These are phyloP conservation scores for Aspergillus homomorphus DNA, from an alignment of 495 filamentous ascomycete genomes.

Conservation along the genomic window DNA sequence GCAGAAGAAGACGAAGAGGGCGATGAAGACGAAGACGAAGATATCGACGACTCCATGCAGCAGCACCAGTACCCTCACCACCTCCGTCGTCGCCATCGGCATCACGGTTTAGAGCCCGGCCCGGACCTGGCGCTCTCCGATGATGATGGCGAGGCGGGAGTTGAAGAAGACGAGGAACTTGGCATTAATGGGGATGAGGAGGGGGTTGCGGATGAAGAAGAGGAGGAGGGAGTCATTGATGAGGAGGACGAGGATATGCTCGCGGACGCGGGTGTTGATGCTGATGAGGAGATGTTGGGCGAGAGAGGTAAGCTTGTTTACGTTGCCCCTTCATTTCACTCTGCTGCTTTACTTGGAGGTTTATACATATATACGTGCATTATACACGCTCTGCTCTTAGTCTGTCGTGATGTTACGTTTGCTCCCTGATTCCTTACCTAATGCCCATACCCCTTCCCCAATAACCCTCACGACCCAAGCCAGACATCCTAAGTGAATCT, in stretches of 20 bases:
- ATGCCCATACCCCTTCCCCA: not conserved
- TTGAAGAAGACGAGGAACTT: conserved; percentile 7
- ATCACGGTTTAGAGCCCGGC: not conserved
- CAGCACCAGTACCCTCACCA: not conserved
- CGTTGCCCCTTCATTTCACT: conserved; percentile 1
- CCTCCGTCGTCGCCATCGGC: not conserved
- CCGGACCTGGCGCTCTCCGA: too few species aligned
- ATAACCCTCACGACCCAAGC: not conserved
- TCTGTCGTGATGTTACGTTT: too few species aligned
- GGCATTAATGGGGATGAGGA: conserved; percentile 21
- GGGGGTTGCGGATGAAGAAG: conserved; percentile 37
- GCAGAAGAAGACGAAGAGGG: not conserved
- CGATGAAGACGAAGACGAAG: conserved; percentile 11
- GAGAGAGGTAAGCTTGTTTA: conserved; percentile 31
- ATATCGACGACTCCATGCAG: conserved; percentile 12
- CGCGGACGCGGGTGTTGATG: conserved; percentile 22
- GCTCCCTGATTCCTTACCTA: not conserved
- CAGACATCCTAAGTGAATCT: not conserved
- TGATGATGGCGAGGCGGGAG: conserved; percentile 21
- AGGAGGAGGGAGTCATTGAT: conserved; percentile 40
- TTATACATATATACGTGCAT: too few species aligned
- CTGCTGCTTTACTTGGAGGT: too few species aligned
- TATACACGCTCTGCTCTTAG: too few species aligned
- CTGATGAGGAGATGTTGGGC: conserved; percentile 39
- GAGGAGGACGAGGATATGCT: conserved; percentile 33